Percentiles rank a stretch among this genome's conserved stretches.
These are phyloP conservation scores for Calonectria pseudoturangicola DNA, from an alignment of 2,329 filamentous ascomycete species.

Conservation along the genomic window DNA sequence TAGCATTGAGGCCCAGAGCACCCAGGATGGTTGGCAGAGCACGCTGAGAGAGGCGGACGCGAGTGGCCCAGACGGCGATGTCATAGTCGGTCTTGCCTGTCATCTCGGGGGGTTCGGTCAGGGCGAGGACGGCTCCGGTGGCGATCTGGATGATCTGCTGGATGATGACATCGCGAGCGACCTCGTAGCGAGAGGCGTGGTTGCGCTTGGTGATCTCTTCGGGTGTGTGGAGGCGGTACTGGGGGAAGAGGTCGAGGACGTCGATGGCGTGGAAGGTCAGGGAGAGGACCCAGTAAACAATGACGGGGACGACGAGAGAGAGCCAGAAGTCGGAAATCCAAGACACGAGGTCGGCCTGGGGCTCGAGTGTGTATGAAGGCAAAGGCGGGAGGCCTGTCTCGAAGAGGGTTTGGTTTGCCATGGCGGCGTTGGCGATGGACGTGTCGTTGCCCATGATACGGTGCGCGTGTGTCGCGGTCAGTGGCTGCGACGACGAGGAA, in stretches of 20 bases:
- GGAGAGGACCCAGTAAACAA: constrained; percentile 92
- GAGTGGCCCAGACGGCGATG: constrained; percentile 90
- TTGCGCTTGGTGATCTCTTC: constrained; percentile 92
- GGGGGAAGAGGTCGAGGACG: constrained; percentile 87
- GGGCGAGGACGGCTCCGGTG: constrained; percentile 79
- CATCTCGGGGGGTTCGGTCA: constrained; percentile 84
- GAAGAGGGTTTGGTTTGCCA: constrained; percentile 73
- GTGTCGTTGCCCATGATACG: constrained; percentile 64
- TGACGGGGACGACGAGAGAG: constrained; percentile 83
- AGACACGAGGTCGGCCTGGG: constrained; percentile 82
- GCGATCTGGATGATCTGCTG: constrained; percentile 93
- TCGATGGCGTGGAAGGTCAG: constrained; percentile 92
- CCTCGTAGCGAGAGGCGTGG: constrained; percentile 88
- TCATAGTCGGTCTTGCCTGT: constrained; percentile 89
- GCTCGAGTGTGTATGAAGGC: constrained; percentile 84
- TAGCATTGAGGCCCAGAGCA: constrained; percentile 84
- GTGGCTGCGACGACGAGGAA: background rate
- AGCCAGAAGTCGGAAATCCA: constrained; percentile 89
- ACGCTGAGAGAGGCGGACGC: constrained; percentile 86
- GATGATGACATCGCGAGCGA: constrained; percentile 91
- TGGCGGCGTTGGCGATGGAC: constrained; percentile 58
- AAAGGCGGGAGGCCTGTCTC: constrained; percentile 84
- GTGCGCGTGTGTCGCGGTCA: constrained; percentile 29
- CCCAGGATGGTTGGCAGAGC: constrained; percentile 83
- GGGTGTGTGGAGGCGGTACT: constrained; percentile 96